Base-by-base conservation (phyloP, 2,329 filamentous ascomycete genomes). In the Hypoxylon sp. region DNA sequence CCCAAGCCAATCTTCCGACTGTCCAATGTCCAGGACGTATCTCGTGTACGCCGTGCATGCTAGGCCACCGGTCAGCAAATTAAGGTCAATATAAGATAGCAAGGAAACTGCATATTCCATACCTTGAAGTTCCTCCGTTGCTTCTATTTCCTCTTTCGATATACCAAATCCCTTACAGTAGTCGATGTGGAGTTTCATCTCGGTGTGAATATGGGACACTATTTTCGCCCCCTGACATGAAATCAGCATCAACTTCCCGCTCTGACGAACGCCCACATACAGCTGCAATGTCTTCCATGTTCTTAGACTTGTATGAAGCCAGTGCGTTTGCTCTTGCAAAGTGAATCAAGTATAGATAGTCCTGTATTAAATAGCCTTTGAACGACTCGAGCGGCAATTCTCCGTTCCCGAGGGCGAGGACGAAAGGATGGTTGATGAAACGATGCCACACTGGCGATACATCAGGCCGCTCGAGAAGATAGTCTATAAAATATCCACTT, bases 301-400 rank as follows among this genome's bases (percentile, higher is more conserved):
- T 87, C 69, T 90, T 92, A 1, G 90, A 87, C 79, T 98, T 98
- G 81, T 97, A 98, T 0, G 91, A 90, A 2, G 93, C 92, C 7
- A 98, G 84, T 6, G 93, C 91, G 77, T 94, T 95, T 49, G 94
- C 94, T 72, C 95, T 86, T 1, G 94, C 90, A 79, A 97, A 98
- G 75, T 98, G 94, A 50, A 96, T 92, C 46, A 98, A 82, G 75
- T 96, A 98, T 3, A 97, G 84, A 75, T 98, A 98, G 75, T 98
- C 95, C 74, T 98, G 95, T 9, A 96, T 86, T 61, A 98, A 88
- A 77, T 98, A 98, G 41, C 91, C 87, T 78, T 94, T 96, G 83
- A 97, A 98, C 0, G 89, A 90, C 46, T 91, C 87, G 0, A 91
- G 73, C 0, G 92, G 91, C 19, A 98, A 82, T 6, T 87, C 91